phyloP scores from a whole-genome alignment of 1,284 basidiomycete species.

The Naganishia albida region DNA sequence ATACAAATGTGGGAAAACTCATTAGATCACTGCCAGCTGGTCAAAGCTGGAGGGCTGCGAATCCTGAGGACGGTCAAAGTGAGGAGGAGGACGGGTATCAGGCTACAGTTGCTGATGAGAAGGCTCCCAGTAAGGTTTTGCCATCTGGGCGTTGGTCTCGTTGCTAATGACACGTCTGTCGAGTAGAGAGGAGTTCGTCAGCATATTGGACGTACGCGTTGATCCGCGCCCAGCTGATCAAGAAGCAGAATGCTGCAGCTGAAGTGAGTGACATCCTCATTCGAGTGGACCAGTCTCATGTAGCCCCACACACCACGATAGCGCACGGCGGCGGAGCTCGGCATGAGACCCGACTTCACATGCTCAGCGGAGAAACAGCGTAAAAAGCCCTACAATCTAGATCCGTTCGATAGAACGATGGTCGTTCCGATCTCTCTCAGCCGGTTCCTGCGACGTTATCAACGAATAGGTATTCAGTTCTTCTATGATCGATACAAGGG shows the following conservation, averaged over 20 bases:
- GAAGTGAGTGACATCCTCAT: neutral
- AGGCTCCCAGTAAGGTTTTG: neutral
- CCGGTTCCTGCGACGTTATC: constrained; percentile 57
- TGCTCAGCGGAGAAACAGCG: constrained; percentile 25
- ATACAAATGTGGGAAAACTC: constrained; percentile 4
- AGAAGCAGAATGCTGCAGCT: constrained; percentile 6
- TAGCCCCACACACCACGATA: neutral
- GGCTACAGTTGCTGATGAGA: constrained; percentile 1
- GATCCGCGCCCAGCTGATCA: neutral
- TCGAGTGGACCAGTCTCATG: too few species aligned
- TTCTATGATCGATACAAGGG: constrained; percentile 54
- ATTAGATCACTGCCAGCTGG: neutral
- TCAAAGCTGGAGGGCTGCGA: too few species aligned
- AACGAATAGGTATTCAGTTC: constrained; percentile 56
- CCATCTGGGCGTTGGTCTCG: neutral
- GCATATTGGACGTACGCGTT: neutral
- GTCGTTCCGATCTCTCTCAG: constrained; percentile 55
- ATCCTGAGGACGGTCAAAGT: constrained; percentile 16
- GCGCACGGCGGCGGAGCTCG: constrained; percentile 14
- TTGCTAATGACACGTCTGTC: neutral
- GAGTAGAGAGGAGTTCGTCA: neutral
- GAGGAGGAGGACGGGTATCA: constrained; percentile 25
- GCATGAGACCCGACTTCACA: constrained; percentile 32
- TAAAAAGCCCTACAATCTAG: constrained; percentile 37
- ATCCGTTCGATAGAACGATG: constrained; percentile 37